Evolutionary conservation across 2,329 filamentous ascomycete genomes (phyloP), one percentile per base, ranked within the genome.

Genomic region (Aspergillus sp.): DNA sequence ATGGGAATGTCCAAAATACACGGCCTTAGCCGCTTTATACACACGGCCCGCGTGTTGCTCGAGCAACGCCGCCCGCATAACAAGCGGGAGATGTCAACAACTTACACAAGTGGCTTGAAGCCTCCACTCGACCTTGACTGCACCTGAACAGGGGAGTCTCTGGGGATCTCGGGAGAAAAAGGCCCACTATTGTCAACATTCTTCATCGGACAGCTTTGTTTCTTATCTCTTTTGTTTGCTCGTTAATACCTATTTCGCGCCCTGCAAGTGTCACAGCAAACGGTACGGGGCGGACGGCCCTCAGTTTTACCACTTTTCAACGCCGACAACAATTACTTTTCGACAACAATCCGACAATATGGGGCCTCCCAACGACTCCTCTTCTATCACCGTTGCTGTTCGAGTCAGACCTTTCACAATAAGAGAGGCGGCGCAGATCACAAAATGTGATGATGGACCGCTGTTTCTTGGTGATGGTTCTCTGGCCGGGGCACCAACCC

Each of bases 381-480:
- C 79, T 19, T 81, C 79, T 12, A 82, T 82, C 60, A 78, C 74
- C 40, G 79, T 82, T 62, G 73, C 79, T 39, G 83, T 88, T 62
- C 79, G 85, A 74, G 85, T 88, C 50, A 81, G 86, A 60, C 86
- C 86, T 20, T 88, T 88, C 68, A 88, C 86, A 12, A 97, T 98
- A 66, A 84, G 92, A 78, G 95, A 99, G 82, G 95, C 95, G 66
- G 95, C 95, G 41, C 93, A 98, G 78, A 79, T 99, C 81, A 78
- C 80, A 33, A 82, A 81, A 74, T 77, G 75, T 68, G 93, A 99
- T 67, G 93, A 97, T 75, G 87, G 88, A 54, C 92, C 91, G 5
- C 76, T 96, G 39, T 99, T 99, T 72, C 84, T 99, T n/a, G 95
- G 95, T 60, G 95, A 99, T 74, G 95, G 95, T 59, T 98, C 93